phyloP scores from a whole-genome alignment of 164 flowering plant species.

The Magnolia officinalis region DNA sequence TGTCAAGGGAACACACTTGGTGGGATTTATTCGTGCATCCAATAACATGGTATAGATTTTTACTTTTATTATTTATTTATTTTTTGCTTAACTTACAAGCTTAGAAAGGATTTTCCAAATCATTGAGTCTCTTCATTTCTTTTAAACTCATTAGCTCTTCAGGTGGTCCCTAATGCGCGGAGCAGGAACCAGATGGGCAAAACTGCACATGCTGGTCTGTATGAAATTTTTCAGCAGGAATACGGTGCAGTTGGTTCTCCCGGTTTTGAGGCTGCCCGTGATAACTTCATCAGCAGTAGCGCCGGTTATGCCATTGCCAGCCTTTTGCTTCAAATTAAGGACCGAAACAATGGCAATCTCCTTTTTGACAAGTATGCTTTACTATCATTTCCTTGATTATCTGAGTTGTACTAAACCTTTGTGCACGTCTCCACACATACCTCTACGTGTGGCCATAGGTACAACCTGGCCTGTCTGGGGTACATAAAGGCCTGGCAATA shows the following conservation, averaged over 20 bases:
- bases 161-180: constrained; percentile 94
- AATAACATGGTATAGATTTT: too few species aligned
- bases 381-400: background rate
- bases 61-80: too few species aligned
- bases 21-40: too few species aligned
- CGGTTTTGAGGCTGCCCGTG: constrained; percentile 90
- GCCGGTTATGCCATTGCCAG: constrained; percentile 99
- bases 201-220: constrained; percentile 94
- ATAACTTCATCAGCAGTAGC: constrained; percentile 89
- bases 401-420: too few species aligned
- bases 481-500: too few species aligned
- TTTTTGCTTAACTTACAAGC: too few species aligned
- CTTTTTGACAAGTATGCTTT: constrained; percentile 78
- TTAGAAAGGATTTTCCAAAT: too few species aligned
- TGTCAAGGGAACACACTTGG: too few species aligned
- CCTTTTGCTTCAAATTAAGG: constrained; percentile 95
- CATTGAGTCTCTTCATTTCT: background rate
- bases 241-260: constrained; percentile 91
- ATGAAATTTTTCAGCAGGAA: constrained; percentile 96
- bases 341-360: constrained; percentile 96
- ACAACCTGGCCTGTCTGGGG: too few species aligned
- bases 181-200: constrained; percentile 99
- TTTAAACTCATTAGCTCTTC: constrained; percentile 11
- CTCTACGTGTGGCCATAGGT: too few species aligned
- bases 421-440: too few species aligned